Evolutionary conservation across 2,329 filamentous ascomycete genomes (phyloP).

Genomic region (Pyrenochaeta sp.): DNA sequence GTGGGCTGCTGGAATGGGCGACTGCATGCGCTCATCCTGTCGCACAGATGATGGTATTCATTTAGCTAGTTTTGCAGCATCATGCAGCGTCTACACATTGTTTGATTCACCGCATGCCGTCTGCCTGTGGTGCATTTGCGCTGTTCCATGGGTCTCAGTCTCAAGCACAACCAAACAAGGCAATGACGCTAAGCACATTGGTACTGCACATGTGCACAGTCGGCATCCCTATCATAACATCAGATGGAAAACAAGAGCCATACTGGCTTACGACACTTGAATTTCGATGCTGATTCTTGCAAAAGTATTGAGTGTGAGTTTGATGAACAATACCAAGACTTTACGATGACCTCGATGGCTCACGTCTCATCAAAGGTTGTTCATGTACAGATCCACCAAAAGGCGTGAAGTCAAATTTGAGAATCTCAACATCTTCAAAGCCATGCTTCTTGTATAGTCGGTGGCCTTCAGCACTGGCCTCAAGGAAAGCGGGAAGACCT

Average conservation of each 20-base stretch:
- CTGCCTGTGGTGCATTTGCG: slow-evolving; percentile 5
- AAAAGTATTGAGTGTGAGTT: too few relatives aligned
- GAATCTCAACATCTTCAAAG: slow-evolving; percentile 28
- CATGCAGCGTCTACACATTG: background rate
- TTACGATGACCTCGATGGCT: too few relatives aligned
- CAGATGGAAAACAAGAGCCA: too few relatives aligned
- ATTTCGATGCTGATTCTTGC: too few relatives aligned
- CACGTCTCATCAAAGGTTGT: slow-evolving; percentile 36
- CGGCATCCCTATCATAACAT: too few relatives aligned
- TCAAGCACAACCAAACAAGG: slow-evolving; percentile 4
- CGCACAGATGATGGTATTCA: background rate
- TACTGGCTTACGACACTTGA: too few relatives aligned
- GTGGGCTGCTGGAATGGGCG: slow-evolving; percentile 7
- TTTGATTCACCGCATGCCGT: slow-evolving; percentile 2
- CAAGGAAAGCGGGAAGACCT: slow-evolving; percentile 32
- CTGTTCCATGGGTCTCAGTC: slow-evolving; percentile 13
- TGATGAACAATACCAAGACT: too few relatives aligned
- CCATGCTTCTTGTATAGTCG: slow-evolving; percentile 33
- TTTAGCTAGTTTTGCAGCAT: background rate
- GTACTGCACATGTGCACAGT: too few relatives aligned
- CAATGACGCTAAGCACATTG: slow-evolving; percentile 12
- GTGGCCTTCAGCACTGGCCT: slow-evolving; percentile 28
- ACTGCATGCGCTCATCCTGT: background rate
- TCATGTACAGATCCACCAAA: slow-evolving; percentile 20
- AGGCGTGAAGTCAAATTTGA: slow-evolving; percentile 22